Percentiles rank a stretch among this genome's conserved stretches.
These are phyloP conservation scores for Leavenworthia alabamica DNA, from an alignment of 345 rosid genomes.

Conservation along the genomic window DNA sequence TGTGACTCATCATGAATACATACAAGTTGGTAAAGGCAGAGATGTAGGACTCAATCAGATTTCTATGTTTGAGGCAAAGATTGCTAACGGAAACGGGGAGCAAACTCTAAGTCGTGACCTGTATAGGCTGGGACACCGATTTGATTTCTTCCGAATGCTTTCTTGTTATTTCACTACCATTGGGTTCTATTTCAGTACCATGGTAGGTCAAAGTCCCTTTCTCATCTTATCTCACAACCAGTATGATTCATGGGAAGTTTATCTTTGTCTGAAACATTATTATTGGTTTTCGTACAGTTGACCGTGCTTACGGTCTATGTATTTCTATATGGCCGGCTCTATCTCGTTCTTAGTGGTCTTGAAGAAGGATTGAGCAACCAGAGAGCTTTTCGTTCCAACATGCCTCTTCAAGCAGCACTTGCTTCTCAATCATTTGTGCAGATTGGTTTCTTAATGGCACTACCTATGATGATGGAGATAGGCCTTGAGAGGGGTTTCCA, in stretches of 20 bases:
- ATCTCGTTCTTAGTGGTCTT: constrained; percentile 57
- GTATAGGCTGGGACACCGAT: constrained; percentile 74
- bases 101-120: constrained; percentile 85
- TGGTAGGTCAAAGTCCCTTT: constrained; percentile 40
- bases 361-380: constrained; percentile 44
- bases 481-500: constrained; percentile 67
- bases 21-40: constrained; percentile 93
- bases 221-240: not conserved
- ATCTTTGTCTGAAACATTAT: not conserved
- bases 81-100: constrained; percentile 86
- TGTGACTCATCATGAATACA: constrained; percentile 88
- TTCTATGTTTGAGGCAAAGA: constrained; percentile 89
- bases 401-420: constrained; percentile 53
- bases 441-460: constrained; percentile 57
- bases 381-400: constrained; percentile 36
- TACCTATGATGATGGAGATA: constrained; percentile 76
- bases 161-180: constrained; percentile 79
- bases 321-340: constrained; percentile 60
- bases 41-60: constrained; percentile 96
- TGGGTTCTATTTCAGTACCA: constrained; percentile 83
- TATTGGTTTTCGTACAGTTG: constrained; percentile 31
- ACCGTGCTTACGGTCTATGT: constrained; percentile 54
- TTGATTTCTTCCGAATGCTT: constrained; percentile 89
- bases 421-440: constrained; percentile 70
- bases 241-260: not conserved